phyloP scores from a whole-genome alignment of 441 rosid genomes.

The Euphorbia neoarborescens region DNA sequence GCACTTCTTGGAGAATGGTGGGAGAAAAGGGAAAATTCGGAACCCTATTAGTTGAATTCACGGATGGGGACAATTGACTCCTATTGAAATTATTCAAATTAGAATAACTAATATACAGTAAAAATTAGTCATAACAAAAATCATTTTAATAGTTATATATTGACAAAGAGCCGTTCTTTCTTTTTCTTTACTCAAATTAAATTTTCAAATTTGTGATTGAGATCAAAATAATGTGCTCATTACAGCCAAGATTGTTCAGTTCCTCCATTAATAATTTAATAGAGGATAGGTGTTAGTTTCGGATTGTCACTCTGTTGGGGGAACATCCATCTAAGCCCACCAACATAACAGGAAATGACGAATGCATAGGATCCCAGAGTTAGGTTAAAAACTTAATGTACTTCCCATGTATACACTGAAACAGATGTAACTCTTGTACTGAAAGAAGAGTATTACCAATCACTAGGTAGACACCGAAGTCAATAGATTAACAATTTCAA shows the following conservation, averaged over 20 bases:
- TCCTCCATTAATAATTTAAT: slow-evolving; percentile 70
- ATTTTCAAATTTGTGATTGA: too few relatives aligned
- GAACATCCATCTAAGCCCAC: slow-evolving; percentile 64
- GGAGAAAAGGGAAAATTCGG: too few relatives aligned
- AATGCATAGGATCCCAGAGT: slow-evolving; percentile 36
- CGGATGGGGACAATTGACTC: too few relatives aligned
- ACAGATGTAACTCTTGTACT: slow-evolving; percentile 13
- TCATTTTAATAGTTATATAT: too few relatives aligned
- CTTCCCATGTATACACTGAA: neutral
- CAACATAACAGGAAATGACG: slow-evolving; percentile 21
- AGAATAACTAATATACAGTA: too few relatives aligned
- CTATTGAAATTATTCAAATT: too few relatives aligned
- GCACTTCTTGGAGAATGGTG: neutral
- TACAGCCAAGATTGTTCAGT: slow-evolving; percentile 27
- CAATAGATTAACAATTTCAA: slow-evolving; percentile 13
- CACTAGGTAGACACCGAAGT: slow-evolving; percentile 17
- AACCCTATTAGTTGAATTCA: too few relatives aligned
- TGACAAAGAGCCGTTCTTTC: too few relatives aligned
- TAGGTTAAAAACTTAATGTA: slow-evolving; percentile 12
- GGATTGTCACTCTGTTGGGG: slow-evolving; percentile 37
- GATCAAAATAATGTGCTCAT: slow-evolving; percentile 60
- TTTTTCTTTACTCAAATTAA: too few relatives aligned
- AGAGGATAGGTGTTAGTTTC: slow-evolving; percentile 39
- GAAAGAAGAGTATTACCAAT: neutral
- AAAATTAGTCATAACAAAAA: too few relatives aligned